These are phyloP conservation scores for Inonotus hispidus DNA, from an alignment of 1,284 basidiomycete species.

Conservation along the genomic window DNA sequence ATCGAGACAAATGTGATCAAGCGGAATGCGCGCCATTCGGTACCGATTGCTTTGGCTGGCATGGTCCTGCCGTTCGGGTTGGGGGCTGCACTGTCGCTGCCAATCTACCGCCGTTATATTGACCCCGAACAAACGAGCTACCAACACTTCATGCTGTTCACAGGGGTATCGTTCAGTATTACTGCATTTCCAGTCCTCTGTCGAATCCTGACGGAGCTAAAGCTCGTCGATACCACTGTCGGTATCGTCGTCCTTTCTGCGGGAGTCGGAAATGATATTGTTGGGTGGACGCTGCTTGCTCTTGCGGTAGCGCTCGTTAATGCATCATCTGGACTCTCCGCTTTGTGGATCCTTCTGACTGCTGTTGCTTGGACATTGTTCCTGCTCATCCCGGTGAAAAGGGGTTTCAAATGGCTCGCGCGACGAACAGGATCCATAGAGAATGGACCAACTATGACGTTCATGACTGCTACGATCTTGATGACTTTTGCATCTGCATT, in stretches of 20 bases:
- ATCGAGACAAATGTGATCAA: slow-evolving; percentile 80
- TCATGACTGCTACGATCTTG: slow-evolving; percentile 61
- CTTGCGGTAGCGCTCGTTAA: slow-evolving; percentile 90
- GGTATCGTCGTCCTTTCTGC: slow-evolving; percentile 92
- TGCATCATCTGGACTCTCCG: slow-evolving; percentile 65
- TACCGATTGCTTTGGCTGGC: slow-evolving; percentile 53
- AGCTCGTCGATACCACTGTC: slow-evolving; percentile 87
- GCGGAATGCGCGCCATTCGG: slow-evolving; percentile 50
- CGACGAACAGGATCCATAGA: slow-evolving; percentile 76
- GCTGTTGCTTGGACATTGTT: slow-evolving; percentile 81
- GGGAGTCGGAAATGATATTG: slow-evolving; percentile 87
- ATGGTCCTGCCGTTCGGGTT: slow-evolving; percentile 81
- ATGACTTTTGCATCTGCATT: slow-evolving; percentile 62
- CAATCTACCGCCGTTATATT: slow-evolving; percentile 81
- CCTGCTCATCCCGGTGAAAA: slow-evolving; percentile 70
- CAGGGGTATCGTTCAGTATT: slow-evolving; percentile 88
- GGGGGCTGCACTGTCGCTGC: slow-evolving; percentile 77
- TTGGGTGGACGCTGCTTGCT: slow-evolving; percentile 75
- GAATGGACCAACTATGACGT: slow-evolving; percentile 60
- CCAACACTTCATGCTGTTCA: slow-evolving; percentile 91
- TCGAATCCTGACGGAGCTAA: slow-evolving; percentile 77
- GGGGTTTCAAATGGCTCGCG: slow-evolving; percentile 65
- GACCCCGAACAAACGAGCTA: slow-evolving; percentile 54
- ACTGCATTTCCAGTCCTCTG: slow-evolving; percentile 95
- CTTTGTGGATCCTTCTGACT: slow-evolving; percentile 77